These are phyloP conservation scores for Sicyos edulis DNA, from an alignment of 306 rosid genomes.

Conservation along the genomic window DNA sequence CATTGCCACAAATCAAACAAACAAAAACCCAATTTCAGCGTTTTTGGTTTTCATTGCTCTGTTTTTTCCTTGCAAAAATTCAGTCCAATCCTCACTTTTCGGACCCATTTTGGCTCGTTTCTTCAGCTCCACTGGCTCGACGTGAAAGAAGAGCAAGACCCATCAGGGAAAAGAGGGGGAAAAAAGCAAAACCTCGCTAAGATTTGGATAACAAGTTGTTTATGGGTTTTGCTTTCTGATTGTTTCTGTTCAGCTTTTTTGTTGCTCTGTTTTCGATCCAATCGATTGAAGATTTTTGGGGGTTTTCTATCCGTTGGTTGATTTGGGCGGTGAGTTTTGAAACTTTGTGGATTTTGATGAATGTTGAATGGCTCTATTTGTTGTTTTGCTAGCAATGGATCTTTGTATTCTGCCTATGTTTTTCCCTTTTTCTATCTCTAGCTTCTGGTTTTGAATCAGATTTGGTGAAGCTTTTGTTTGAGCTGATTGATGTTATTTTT, in stretches of 20 bases:
- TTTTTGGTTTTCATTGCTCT: slow-evolving; percentile 27
- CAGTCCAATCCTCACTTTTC: slow-evolving; percentile 20
- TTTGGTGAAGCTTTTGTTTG: slow-evolving; percentile 17
- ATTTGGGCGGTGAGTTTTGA: slow-evolving; percentile 14
- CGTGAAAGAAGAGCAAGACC: slow-evolving; percentile 23
- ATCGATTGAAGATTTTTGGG: background rate
- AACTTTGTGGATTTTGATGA: background rate
- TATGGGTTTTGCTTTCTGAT: slow-evolving; percentile 12
- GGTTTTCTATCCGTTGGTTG: slow-evolving; percentile 12
- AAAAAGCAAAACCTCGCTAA: slow-evolving; percentile 8
- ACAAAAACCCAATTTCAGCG: slow-evolving; percentile 9
- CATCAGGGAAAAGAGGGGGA: slow-evolving; percentile 2
- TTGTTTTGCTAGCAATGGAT: background rate
- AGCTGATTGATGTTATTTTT: slow-evolving; percentile 20
- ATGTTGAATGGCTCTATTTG: background rate
- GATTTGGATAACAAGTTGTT: slow-evolving; percentile 19
- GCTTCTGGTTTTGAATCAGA: slow-evolving; percentile 21
- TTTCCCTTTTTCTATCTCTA: background rate
- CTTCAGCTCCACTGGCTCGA: slow-evolving; percentile 13
- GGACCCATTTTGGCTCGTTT: slow-evolving; percentile 22
- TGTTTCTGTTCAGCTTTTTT: slow-evolving; percentile 2
- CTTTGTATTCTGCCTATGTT: background rate
- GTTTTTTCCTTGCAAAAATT: slow-evolving; percentile 27
- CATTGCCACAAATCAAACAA: slow-evolving; percentile 21
- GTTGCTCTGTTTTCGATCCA: background rate